Percentiles rank a stretch among this genome's conserved stretches.
phyloP scores from a whole-genome alignment of 768 basidiomycete genomes.

The Podaxis pistillaris region DNA sequence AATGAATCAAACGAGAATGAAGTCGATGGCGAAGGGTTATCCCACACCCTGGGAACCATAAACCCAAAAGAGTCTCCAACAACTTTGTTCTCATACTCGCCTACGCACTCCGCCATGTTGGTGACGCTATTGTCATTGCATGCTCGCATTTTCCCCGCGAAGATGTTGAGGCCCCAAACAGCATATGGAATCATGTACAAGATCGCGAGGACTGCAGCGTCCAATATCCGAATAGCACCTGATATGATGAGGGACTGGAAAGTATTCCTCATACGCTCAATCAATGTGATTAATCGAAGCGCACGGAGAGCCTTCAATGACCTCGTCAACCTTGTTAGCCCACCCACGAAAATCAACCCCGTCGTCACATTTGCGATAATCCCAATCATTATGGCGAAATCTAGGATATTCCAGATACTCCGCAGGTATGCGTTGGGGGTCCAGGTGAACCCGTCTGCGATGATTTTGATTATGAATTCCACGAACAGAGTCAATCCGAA shows the following conservation, averaged over 20 bases:
- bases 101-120: conserved; percentile 65
- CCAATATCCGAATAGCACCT: conserved; percentile 80
- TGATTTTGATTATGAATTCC: conserved; percentile 87
- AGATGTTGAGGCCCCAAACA: conserved; percentile 93
- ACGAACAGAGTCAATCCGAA: conserved; percentile 71
- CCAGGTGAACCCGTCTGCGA: conserved; percentile 91
- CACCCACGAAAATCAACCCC: conserved; percentile 71
- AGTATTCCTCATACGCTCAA: conserved; percentile 81
- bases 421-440: conserved; percentile 90
- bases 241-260: conserved; percentile 87
- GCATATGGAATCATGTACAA: conserved; percentile 92
- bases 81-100: conserved; percentile 69
- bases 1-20: conserved; percentile 91
- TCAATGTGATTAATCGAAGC: conserved; percentile 85
- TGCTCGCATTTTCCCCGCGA: conserved; percentile 75
- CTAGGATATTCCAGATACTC: conserved; percentile 90
- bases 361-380: conserved; percentile 74
- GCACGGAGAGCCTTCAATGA: conserved; percentile 87
- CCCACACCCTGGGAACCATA: conserved; percentile 84
- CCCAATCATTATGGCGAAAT: conserved; percentile 81
- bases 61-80: conserved; percentile 64
- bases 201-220: conserved; percentile 86
- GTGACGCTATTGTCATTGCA: conserved; percentile 71
- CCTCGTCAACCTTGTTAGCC: conserved; percentile 78
- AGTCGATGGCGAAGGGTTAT: conserved; percentile 78